Evolutionary conservation across 2,329 filamentous ascomycete species (phyloP), one percentile per base, ranked within the genome.

Genomic region (Phaeosphaeriaceae sp.): DNA sequence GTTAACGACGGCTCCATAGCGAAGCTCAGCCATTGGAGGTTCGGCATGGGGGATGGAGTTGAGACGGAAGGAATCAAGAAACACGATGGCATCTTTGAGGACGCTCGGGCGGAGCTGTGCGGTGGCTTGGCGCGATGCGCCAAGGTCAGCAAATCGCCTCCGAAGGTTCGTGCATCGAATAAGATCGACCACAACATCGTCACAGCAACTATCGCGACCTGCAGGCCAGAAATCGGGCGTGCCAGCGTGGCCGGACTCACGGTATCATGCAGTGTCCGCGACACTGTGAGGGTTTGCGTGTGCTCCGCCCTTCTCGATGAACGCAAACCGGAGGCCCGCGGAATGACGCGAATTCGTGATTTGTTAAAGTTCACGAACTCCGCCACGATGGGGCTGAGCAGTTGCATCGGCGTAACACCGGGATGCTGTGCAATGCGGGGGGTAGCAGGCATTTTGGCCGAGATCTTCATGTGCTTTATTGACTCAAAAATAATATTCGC

Each of bases 1-100:
- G 61, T 76, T 76, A 62, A 76, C 70, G 51, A 70, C 63, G 54
- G 64, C 71, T 56, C 65, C 60, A 60, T 75, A 72, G 44, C 51
- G 42, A 54, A 71, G 49, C 57, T 55, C 44, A 48, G 55, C 69
- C 69, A 71, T 72, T 53, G 61, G 61, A 54, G 59, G 56, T 55
- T 56, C 64, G 65, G 64, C 69, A 68, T 70, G 54, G 53, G 51
- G 51, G 36, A 24, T 53, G 51, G 25, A 53, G 17, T 53, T 3
- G 21, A 27, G 27, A 36, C 40, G 51, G 31, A 20, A 48, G 31
- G 51, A 45, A 41, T 50, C 31, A 36, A 6, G 42, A 27, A 40
- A 41, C 25, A 25, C 10, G 27, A 48, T 41, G 27, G 27, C 42
- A 48, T 40, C 25, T 41, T 27, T 21, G 41, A 25, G 40, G 44